Base-by-base conservation (phyloP, 164 flowering plant species). In the Vitis cinerea region DNA sequence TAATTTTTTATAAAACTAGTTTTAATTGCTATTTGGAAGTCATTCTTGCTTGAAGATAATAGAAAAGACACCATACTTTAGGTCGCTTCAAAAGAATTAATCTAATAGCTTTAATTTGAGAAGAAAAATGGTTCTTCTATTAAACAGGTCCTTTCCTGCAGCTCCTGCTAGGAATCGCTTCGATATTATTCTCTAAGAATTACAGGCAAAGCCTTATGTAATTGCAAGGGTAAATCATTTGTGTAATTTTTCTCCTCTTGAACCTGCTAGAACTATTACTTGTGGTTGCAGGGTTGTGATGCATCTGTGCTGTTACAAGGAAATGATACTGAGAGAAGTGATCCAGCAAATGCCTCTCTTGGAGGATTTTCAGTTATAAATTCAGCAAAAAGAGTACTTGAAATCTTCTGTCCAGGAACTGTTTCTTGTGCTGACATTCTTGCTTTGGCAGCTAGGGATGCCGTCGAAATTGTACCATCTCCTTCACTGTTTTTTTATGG, bases 351-450 rank as follows among this genome's bases (percentile, higher is more conserved):
- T 69, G 51, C 66, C 15, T 87, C 94, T 5, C 81, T 92, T 2
- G 97, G 88, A 66, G 97, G 96, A 53, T 89, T 89, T 63, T 44
- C 83, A 61, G 90, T 86, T 27, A 81, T 90, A 15, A 92, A 87
- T 15, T 74, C 90, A 9, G 91, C 89, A 0, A 90, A 92, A 77
- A 77, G 79, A 53, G 61, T 79, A 47, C 82, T 92, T 57, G 96
- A 89, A 66, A 17, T 89, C 8, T 84, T 90, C 65, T 92, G 97
- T 37, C 96, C 97, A 0, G 83, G 71, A 66, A 80, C 80, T 58
- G 92, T 90, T 78, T 92, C 98, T 71, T 92, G 96, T 66, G 92
- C 93, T 64, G 98, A 92, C 72, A 83, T 88, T 47, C 72, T 90
- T 68, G 88, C 86, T 75, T 73, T 92, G 71, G 94, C 96, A 59